phyloP scores from a whole-genome alignment of 768 basidiomycete species.

The Russula foetens region DNA sequence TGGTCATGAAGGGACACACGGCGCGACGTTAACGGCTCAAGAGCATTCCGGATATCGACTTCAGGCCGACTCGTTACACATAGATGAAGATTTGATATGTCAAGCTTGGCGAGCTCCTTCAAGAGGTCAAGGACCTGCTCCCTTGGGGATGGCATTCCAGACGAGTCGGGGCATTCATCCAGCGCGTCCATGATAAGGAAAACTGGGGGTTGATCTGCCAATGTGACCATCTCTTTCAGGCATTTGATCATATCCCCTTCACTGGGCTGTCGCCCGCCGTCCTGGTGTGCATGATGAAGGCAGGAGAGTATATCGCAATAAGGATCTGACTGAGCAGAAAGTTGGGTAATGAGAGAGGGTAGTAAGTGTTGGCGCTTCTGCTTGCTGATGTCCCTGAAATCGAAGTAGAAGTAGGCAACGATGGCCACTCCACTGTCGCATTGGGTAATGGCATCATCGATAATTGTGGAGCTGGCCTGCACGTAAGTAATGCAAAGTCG shows the following conservation, averaged over 20 bases:
- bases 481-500: background rate
- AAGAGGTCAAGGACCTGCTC: background rate
- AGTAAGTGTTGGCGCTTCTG: background rate
- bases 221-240: background rate
- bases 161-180: background rate
- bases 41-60: background rate
- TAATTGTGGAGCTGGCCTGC: background rate
- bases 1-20: background rate
- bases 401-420: background rate
- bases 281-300: background rate
- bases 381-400: background rate
- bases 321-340: background rate
- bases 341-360: background rate
- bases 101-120: background rate
- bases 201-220: background rate
- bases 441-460: background rate
- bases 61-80: background rate
- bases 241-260: background rate
- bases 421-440: background rate
- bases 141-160: background rate
- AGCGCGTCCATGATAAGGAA: background rate
- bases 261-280: background rate
- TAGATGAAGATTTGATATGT: background rate
- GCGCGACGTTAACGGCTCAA: background rate
- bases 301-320: background rate